Conservation (phyloP, 2,329 filamentous ascomycete genomes). For the Ceratocystis variospora region DNA sequence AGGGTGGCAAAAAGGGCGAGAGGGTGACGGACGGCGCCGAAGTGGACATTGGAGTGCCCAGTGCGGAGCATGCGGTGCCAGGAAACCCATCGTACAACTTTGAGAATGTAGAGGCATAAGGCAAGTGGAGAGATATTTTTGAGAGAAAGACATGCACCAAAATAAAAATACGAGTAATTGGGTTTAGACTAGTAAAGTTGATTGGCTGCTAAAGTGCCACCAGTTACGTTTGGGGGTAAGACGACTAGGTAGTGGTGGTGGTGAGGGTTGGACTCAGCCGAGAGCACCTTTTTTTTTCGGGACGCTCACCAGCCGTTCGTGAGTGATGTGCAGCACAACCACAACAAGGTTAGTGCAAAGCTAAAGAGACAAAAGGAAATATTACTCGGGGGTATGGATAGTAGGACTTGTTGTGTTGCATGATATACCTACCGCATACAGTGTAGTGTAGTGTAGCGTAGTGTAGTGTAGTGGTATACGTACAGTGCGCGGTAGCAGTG, state of each 20-base stretch:
- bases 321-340: too few species aligned
- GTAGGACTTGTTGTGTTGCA: conserved; percentile 1
- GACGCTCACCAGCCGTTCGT: too few species aligned
- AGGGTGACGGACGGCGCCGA: conserved; percentile 40
- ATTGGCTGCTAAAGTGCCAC: too few species aligned
- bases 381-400: neutral
- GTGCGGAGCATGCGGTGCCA: conserved; percentile 64
- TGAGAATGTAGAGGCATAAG: conserved; percentile 48
- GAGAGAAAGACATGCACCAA: neutral
- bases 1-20: conserved; percentile 51
- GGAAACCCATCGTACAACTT: conserved; percentile 73
- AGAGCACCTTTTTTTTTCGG: too few species aligned
- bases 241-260: too few species aligned
- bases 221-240: too few species aligned
- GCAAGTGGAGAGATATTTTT: too few species aligned
- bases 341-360: neutral
- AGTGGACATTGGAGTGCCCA: conserved; percentile 41
- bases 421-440: neutral
- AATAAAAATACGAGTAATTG: neutral
- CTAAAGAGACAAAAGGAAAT: neutral
- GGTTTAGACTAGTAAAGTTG: too few species aligned
- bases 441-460: neutral
- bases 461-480: neutral
- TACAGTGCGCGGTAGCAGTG: too few species aligned
- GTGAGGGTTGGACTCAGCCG: too few species aligned